Base-by-base conservation (phyloP, 1,284 basidiomycete species). In the Cystobasidiaceae sp. region DNA sequence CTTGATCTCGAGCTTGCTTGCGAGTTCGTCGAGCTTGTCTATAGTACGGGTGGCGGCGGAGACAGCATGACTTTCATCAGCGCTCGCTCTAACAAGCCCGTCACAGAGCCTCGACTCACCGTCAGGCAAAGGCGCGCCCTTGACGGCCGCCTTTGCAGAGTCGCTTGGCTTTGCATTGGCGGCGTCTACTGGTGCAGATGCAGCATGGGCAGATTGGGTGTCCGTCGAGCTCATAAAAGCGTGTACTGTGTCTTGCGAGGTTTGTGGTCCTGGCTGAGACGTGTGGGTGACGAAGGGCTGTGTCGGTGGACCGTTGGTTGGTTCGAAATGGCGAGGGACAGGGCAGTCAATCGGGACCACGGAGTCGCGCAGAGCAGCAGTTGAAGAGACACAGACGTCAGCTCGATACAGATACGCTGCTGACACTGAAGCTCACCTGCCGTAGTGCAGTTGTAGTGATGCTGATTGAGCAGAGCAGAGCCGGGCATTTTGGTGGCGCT, bases 221-320 rank as follows among this genome's bases (percentile, higher is more conserved):
- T 64, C 61, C 44, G 41, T 33, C 52, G 61, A 64, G 61, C 37
- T 64, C 61, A 64, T 64, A 64, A 64, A 64, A 64, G 61, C 61
- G 51, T 56, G 28, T 19, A 64, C 23, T 28, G 50, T 7, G 50
- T 17, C 46, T 44, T n/a, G 43, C 43, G 25, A 52, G 33, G 37
- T 37, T 52, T 37, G 25, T 28, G 48, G 28, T 44, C 39, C 15
- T 39, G 54, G 30, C 44, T 44, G 50, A 19, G 27, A 21, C 41
- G 32, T 37, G 17, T 51, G 13, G 28, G 8, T 13, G 21, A n/a
- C n/a, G n/a, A n/a, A n/a, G n/a, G n/a, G n/a, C n/a, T n/a, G n/a
- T n/a, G n/a, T n/a, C n/a, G n/a, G n/a, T n/a, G n/a, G n/a, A n/a
- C n/a, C n/a, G n/a, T n/a, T n/a, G n/a, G n/a, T n/a, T n/a, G n/a